phyloP scores from a whole-genome alignment of 768 basidiomycete species.

The Agaricus subrufescens region DNA sequence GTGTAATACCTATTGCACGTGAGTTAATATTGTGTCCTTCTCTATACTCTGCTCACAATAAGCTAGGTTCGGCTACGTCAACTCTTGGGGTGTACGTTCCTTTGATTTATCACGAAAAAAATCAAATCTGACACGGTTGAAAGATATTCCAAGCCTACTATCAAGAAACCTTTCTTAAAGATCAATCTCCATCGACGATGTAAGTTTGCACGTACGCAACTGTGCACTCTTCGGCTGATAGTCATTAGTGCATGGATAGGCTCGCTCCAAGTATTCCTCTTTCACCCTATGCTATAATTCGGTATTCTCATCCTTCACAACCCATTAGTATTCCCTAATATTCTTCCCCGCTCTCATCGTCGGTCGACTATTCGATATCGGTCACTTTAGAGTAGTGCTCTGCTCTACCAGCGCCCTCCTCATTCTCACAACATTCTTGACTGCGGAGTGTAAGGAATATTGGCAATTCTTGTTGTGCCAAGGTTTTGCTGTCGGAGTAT shows the following conservation, averaged over 20 bases:
- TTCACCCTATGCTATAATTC: not conserved
- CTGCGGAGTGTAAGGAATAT: conserved; percentile 54
- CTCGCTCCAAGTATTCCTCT: conserved; percentile 52
- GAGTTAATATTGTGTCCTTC: conserved; percentile 16
- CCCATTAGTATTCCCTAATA: not conserved
- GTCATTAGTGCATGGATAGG: conserved; percentile 73
- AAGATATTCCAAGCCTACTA: conserved; percentile 6
- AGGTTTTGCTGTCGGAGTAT: conserved; percentile 52
- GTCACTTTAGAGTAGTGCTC: conserved; percentile 54
- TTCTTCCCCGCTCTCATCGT: conserved; percentile 45
- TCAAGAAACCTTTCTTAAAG: conserved; percentile 1
- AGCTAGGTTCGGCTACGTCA: conserved; percentile 60
- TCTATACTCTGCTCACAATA: conserved; percentile 11
- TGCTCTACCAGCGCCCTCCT: conserved; percentile 20
- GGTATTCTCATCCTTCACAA: not conserved
- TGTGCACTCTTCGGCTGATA: not conserved
- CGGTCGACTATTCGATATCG: conserved; percentile 63
- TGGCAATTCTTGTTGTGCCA: conserved; percentile 69
- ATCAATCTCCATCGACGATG: conserved; percentile 49
- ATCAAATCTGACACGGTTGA: not conserved
- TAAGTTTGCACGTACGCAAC: not conserved
- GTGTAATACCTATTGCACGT: conserved; percentile 44
- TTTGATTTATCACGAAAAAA: not conserved
- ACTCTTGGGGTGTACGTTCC: conserved; percentile 64
- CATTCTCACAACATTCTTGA: conserved; percentile 44